phyloP scores from a whole-genome alignment of 2,329 filamentous ascomycete genomes.

The Alternaria infectoria region DNA sequence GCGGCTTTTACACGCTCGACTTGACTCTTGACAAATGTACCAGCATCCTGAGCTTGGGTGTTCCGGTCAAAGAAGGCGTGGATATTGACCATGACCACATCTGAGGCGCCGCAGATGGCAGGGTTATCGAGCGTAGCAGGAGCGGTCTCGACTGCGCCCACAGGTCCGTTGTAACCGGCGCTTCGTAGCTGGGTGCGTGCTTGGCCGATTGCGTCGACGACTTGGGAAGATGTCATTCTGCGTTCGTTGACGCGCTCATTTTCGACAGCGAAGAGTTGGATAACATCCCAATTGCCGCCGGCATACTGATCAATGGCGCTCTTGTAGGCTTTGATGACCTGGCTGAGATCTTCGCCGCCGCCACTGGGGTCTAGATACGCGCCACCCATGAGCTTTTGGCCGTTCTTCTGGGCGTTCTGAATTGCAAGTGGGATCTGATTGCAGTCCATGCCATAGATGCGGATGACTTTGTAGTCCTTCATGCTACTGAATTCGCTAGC shows the following conservation, averaged over 20 bases:
- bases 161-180: conserved; percentile 72
- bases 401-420: conserved; percentile 66
- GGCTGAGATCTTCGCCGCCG: conserved; percentile 49
- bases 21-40: conserved; percentile 68
- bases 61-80: conserved; percentile 83
- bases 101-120: conserved; percentile 72
- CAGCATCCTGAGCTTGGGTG: conserved; percentile 65
- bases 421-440: conserved; percentile 71
- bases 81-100: conserved; percentile 81
- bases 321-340: conserved; percentile 67
- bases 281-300: conserved; percentile 67
- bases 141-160: conserved; percentile 84
- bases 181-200: conserved; percentile 65
- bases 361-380: conserved; percentile 66
- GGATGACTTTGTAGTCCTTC: conserved; percentile 68
- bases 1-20: conserved; percentile 55
- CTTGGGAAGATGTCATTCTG: conserved; percentile 55
- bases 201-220: conserved; percentile 64
- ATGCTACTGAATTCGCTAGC: conserved; percentile 67
- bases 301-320: conserved; percentile 56
- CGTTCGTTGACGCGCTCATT: conserved; percentile 76
- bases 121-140: conserved; percentile 70
- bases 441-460: conserved; percentile 83
- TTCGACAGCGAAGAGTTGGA: conserved; percentile 77
- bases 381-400: conserved; percentile 76